Base-by-base conservation (phyloP, 768 basidiomycete genomes). In the Coprinopsis sp. region DNA sequence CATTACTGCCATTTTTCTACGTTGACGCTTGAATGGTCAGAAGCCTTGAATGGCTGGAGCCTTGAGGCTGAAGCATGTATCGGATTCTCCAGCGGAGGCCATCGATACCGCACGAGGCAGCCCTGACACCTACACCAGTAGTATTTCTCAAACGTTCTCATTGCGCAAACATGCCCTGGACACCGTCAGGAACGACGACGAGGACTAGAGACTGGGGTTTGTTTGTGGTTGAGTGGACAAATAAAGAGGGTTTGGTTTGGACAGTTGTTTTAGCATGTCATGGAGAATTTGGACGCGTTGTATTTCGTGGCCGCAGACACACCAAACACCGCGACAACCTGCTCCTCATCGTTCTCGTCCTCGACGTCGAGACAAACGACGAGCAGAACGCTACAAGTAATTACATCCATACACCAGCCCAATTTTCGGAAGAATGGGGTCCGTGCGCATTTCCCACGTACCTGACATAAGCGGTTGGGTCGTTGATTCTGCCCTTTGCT, bases 191-290 rank as follows among this genome's bases (percentile, higher is more conserved):
- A 28, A 29, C 12, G 33, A 37, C 16, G 21, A 31, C 22, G 34
- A 16, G 18, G 12, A 34, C 3, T 22, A 21, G 33, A 33, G 12
- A 8, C 11, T 22, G 22, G 8, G 16, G 37, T 19, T 11, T 10
- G 65, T 70, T 72, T 73, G 71, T 73, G 71, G 72, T 66, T 72
- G 63, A 63, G 56, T 71, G 71, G 59, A 55, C 61, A 63, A n/a
- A n/a, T 60, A 66, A 62, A 67, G 57, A 71, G 74, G 66, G 57
- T 64, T 61, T 64, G 66, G 59, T 74, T 70, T 71, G 72, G 61
- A 64, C 66, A 59, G 80, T n/a, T 86, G 82, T 84, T 82, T 83
- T 82, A 79, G 73, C 70, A 68, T 81, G 81, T 82, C 80, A 74
- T 82, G 70, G 64, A 76, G 67, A 70, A 78, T 85, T 84, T 85